Evolutionary conservation across 2,329 filamentous ascomycete genomes (phyloP).

Genomic region (Colletotrichum destructivum): DNA sequence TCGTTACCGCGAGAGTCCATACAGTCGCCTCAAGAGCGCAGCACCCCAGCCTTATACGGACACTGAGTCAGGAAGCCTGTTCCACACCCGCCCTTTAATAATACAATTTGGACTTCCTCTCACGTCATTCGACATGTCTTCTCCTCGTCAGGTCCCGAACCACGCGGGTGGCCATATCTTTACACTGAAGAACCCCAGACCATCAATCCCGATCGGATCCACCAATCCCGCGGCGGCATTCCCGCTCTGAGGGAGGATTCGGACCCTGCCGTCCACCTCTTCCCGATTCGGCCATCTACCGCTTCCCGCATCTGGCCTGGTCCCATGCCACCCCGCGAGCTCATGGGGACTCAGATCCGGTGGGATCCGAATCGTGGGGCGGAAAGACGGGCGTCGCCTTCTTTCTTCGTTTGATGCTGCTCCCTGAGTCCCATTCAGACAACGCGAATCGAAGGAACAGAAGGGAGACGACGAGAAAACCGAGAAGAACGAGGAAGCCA

Average conservation of each 20-base stretch:
- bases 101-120: background rate
- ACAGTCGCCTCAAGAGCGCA: background rate
- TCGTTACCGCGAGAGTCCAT: no score
- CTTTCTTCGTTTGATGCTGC: background rate
- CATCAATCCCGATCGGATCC: slow-evolving; percentile 8
- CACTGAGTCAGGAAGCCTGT: no score
- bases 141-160: background rate
- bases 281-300: slow-evolving; percentile 32
- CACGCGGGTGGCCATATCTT: slow-evolving; percentile 12
- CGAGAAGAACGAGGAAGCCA: no score
- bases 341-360: slow-evolving; percentile 7
- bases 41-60: background rate
- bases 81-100: background rate
- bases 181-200: slow-evolving; percentile 8
- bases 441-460: no score
- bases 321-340: slow-evolving; percentile 11
- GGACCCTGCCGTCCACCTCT: slow-evolving; percentile 9
- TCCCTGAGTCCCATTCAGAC: background rate
- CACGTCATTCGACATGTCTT: background rate
- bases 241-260: slow-evolving; percentile 8
- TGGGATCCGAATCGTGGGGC: background rate
- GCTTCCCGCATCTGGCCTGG: slow-evolving; percentile 14
- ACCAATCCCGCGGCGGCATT: slow-evolving; percentile 33
- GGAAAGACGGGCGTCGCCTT: background rate
- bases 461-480: background rate